A percentile compares a stretch with the other conserved stretches of the same genome.
phyloP scores from a whole-genome alignment of 805 yeast genomes.

The Myxozyma neotropica region DNA sequence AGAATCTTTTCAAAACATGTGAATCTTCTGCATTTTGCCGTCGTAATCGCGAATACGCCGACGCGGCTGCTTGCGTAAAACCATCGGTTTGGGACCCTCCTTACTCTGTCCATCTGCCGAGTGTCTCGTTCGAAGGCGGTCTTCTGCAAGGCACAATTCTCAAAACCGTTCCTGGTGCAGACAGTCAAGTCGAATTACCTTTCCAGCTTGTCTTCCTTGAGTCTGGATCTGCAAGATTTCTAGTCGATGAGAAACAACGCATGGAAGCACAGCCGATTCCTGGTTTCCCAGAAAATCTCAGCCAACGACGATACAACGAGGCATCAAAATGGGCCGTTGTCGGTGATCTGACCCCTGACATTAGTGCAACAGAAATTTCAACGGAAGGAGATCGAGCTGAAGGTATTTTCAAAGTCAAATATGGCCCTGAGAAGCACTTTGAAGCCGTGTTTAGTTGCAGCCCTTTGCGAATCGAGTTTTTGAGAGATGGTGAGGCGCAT shows the following conservation, averaged over 20 bases:
- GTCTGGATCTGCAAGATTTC: conserved; percentile 61
- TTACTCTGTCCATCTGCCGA: conserved; percentile 48
- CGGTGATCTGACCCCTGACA: conserved; percentile 33
- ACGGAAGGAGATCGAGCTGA: conserved; percentile 11
- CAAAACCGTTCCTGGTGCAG: conserved; percentile 43
- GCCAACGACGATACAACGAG: conserved; percentile 59
- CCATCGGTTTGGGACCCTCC: conserved; percentile 42
- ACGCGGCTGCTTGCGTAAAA: conserved; percentile 39
- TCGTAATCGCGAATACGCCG: conserved; percentile 68
- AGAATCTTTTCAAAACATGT: conserved; percentile 65
- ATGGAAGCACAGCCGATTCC: conserved; percentile 22
- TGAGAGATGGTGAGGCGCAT: conserved; percentile 50
- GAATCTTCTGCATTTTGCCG: conserved; percentile 73
- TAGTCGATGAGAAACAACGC: conserved; percentile 66
- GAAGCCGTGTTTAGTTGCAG: conserved; percentile 48
- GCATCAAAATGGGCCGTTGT: conserved; percentile 62
- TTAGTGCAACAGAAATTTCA: conserved; percentile 17
- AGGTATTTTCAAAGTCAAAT: conserved; percentile 35
- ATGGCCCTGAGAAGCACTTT: conserved; percentile 48
- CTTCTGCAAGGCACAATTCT: conserved; percentile 50
- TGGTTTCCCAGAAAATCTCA: conserved; percentile 42
- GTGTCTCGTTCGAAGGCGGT: conserved; percentile 41
- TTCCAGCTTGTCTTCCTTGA: conserved; percentile 60
- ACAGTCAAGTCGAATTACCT: conserved; percentile 50
- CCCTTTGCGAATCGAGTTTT: conserved; percentile 57